Evolutionary conservation across 2,329 filamentous ascomycete genomes (phyloP), one percentile per base, ranked within the genome.

Genomic region (Aspergillus nomiae): DNA sequence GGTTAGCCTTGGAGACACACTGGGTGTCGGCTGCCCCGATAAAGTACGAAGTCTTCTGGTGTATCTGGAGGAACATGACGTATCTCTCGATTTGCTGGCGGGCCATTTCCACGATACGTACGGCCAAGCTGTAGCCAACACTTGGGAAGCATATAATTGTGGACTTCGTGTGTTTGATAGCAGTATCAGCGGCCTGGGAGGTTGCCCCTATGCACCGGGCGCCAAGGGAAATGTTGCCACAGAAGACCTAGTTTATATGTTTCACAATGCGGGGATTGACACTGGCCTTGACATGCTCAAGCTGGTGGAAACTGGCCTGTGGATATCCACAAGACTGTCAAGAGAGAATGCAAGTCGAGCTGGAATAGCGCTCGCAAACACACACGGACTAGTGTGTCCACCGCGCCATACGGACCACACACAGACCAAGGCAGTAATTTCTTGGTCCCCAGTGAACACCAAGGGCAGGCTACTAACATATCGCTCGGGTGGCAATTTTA

Each of bases 101-200:
- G 88, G 94, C 80, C 92, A 96, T 77, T 94, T 96, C 72, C 92
- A 96, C 76, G 92, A 96, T 73, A 96, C 92, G 1, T 94, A 93
- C 73, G 92, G 92, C 1, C 90, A 93, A 80, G 92, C 92, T 1
- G 81, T 94, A n/a, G 89, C 92, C 9, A 96, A 96, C 73, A 89
- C 89, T 6, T 88, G 91, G 12, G 88, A 94, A 0, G 89, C 89
- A 43, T 84, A 95, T 34, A 90, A 92, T 73, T 87, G 91, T 69
- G 92, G 92, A 0, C 86, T 96, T 46, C 81, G 91, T 36, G 91
- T 87, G 0, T 95, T 96, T 74, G 92, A 96, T 73, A 87, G 86
- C 67, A 91, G 90, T 59, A 90, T 96, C 1, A 91, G 87, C 2
- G 92, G 92, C 0, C 82, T 96, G 0, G 92, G 92, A 1, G 92